Base-by-base conservation (phyloP, 352 stramenopile genomes). In the Phytophthora tentaculata region DNA sequence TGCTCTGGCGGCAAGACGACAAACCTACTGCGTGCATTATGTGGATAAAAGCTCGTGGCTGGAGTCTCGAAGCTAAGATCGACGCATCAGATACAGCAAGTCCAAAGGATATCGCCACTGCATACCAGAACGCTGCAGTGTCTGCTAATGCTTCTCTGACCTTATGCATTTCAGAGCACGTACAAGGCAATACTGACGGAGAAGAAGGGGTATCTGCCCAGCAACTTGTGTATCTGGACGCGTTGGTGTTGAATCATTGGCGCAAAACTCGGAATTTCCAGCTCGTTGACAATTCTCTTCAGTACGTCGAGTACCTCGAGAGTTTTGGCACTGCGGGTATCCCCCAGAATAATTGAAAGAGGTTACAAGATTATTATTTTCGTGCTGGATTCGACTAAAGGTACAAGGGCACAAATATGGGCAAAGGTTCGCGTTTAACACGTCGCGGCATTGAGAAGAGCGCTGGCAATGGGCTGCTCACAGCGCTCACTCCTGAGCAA, bases 21-120 rank as follows among this genome's bases (percentile, higher is more conserved):
- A 74, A 74, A 50, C 63, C 76, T 2, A 64, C 66, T 28, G 86
- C 86, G 17, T 91, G 76, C 35, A 61, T 71, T n/a, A 22, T 94
- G 20, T 96, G 88, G 88, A 69, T 90, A 17, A 78, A 91, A 65
- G 72, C 76, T 64, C 82, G 86, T 3, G 74, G 71, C 0, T 94
- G 80, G 83, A 75, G 69, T 47, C 56, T 84, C 2, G 64, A 70
- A 43, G 79, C 77, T 58, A 67, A 77, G 41, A 29, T 54, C 3
- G 55, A 61, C 16, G 71, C 75, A 24, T 54, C 45, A 1, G 28
- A 43, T 14, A 3, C 12, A 26, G n/a, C 17, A 49, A 55, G 5
- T 16, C 55, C 56, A 26, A 12, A n/a, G n/a, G n/a, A n/a, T n/a
- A n/a, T n/a, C n/a, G n/a, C 71, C 1, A 6, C 37, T 24, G 24